phyloP scores from a whole-genome alignment of 2,329 filamentous ascomycete species.

The Eurotiales sp. region DNA sequence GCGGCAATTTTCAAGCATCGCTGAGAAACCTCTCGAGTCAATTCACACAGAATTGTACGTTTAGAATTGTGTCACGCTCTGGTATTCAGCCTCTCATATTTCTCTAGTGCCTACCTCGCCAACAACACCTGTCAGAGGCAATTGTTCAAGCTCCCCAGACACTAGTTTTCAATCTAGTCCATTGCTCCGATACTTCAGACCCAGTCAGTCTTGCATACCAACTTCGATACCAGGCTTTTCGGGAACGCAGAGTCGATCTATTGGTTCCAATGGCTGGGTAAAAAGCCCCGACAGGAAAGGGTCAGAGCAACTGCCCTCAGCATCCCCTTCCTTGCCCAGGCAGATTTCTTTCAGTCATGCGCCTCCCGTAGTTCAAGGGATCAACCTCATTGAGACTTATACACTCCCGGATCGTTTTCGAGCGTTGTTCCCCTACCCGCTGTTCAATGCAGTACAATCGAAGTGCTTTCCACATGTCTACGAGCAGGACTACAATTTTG shows the following conservation, averaged over 20 bases:
- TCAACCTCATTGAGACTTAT: conserved; percentile 56
- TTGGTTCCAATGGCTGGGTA: background rate
- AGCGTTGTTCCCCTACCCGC: conserved; percentile 65
- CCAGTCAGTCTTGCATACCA: conserved; percentile 11
- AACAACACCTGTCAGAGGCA: conserved; percentile 18
- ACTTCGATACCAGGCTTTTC: conserved; percentile 1
- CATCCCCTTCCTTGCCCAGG: conserved; percentile 14
- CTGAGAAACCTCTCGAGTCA: background rate
- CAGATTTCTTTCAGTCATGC: conserved; percentile 31
- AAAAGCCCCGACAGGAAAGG: background rate
- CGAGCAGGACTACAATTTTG: conserved; percentile 67
- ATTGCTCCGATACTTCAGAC: conserved; percentile 22
- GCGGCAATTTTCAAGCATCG: background rate
- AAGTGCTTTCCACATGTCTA: conserved; percentile 69
- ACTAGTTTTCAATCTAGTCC: conserved; percentile 30
- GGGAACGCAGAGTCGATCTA: conserved; percentile 5
- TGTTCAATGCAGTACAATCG: conserved; percentile 81
- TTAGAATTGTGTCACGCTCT: background rate
- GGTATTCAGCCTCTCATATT: background rate
- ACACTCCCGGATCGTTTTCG: conserved; percentile 67
- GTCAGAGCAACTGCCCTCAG: background rate
- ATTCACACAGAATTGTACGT: conserved; percentile 1
- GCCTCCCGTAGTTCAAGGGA: conserved; percentile 53
- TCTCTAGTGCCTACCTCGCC: background rate
- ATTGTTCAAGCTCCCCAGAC: conserved; percentile 28